Percentiles rank a stretch among this genome's conserved stretches.
Evolutionary conservation across 306 rosid species (phyloP).

Genomic region (Delonix regia): DNA sequence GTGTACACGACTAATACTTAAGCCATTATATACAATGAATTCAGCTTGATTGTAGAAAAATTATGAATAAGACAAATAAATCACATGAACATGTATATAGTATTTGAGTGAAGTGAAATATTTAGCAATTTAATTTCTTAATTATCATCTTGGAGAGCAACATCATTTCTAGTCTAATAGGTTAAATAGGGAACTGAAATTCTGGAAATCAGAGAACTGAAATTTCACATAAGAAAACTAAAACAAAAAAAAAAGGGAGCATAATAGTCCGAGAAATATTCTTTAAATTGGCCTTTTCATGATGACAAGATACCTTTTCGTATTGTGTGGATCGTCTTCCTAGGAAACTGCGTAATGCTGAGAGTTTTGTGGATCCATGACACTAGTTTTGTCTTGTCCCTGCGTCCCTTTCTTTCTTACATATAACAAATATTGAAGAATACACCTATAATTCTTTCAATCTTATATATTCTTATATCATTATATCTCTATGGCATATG

Average conservation of each 20-base stretch:
- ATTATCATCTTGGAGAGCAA: slow-evolving; percentile 37
- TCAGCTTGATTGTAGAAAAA: slow-evolving; percentile 6
- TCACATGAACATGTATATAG: neutral
- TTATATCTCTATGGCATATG: neutral
- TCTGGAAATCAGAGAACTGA: too few relatives aligned
- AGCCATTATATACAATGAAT: neutral
- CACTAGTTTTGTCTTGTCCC: slow-evolving; percentile 28
- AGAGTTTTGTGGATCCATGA: neutral
- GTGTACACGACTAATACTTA: neutral
- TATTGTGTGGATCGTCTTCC: slow-evolving; percentile 15
- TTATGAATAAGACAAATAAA: slow-evolving; percentile 16
- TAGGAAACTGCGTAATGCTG: slow-evolving; percentile 18
- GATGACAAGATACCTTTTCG: slow-evolving; percentile 22
- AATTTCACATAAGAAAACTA: neutral
- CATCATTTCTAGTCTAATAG: slow-evolving; percentile 4
- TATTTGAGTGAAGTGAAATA: too few relatives aligned
- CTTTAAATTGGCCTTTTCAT: slow-evolving; percentile 37
- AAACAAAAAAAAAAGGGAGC: neutral
- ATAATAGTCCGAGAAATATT: slow-evolving; percentile 36
- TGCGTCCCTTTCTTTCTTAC: slow-evolving; percentile 29
- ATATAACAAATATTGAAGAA: too few relatives aligned
- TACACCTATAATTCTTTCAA: too few relatives aligned
- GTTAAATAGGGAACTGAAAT: neutral
- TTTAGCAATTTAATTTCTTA: neutral
- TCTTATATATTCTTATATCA: too few relatives aligned